Percentiles rank a stretch among this genome's conserved stretches.
phyloP scores from a whole-genome alignment of 306 rosid genomes.

The Acmispon strigosus region DNA sequence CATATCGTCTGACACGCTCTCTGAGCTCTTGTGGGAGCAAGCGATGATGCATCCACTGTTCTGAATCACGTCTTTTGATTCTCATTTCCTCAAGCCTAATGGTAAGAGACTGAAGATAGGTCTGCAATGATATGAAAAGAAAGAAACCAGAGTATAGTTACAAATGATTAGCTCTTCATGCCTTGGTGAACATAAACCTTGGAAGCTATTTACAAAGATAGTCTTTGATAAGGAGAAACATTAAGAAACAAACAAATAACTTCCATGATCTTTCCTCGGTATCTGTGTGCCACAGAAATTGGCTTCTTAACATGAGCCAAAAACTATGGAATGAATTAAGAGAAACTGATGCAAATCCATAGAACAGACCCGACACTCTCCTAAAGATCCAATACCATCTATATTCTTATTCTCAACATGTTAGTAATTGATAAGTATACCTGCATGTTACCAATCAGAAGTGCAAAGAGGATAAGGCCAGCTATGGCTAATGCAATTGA shows the following conservation, averaged over 20 bases:
- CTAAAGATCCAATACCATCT: neutral
- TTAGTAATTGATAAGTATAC: slow-evolving; percentile 30
- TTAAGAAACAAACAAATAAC: neutral
- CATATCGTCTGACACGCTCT: slow-evolving; percentile 81
- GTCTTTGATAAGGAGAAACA: neutral
- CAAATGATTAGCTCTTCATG: neutral
- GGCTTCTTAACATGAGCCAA: neutral
- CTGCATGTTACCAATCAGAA: slow-evolving; percentile 95
- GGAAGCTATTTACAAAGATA: neutral
- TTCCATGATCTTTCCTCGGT: neutral
- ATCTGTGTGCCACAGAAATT: neutral
- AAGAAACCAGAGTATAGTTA: neutral
- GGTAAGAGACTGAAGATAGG: slow-evolving; percentile 88
- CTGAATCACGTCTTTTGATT: slow-evolving; percentile 89
- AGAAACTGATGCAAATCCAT: neutral
- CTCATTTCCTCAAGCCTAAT: slow-evolving; percentile 96
- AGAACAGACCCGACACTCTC: neutral
- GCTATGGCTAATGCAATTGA: slow-evolving; percentile 70
- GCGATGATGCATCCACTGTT: slow-evolving; percentile 98
- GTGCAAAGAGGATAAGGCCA: slow-evolving; percentile 88
- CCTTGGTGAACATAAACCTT: neutral
- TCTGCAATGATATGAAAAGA: slow-evolving; percentile 41
- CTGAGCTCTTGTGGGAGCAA: slow-evolving; percentile 79
- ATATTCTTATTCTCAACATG: neutral
- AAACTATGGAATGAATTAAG: neutral